Percentiles rank a stretch among this genome's conserved stretches.
phyloP scores from a whole-genome alignment of 2,329 filamentous ascomycete genomes.

The Lasiodiplodia sp. region DNA sequence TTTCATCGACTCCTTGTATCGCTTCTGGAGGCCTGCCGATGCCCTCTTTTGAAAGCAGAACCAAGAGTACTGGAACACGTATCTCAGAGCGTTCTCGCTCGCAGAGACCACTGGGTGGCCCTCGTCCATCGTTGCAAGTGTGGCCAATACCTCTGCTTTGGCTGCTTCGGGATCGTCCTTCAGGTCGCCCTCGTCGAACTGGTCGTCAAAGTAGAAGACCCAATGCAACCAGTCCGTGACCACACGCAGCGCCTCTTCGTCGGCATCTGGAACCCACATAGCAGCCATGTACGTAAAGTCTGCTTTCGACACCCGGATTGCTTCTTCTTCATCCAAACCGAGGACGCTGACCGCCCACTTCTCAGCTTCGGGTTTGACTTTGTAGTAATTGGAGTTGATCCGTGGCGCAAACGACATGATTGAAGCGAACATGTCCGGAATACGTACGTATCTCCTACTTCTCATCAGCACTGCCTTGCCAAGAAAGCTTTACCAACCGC shows the following conservation, averaged over 20 bases:
- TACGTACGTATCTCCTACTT: neutral
- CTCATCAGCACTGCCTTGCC: neutral
- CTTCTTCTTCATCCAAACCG: neutral
- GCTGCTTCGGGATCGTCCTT: neutral
- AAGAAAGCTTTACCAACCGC: no score
- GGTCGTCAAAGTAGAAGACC: slow-evolving; percentile 21
- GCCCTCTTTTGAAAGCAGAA: slow-evolving; percentile 6
- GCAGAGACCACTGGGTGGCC: neutral
- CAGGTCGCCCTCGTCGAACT: slow-evolving; percentile 12
- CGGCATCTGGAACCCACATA: slow-evolving; percentile 1
- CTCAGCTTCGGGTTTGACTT: neutral
- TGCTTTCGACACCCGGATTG: neutral
- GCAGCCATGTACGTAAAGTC: neutral
- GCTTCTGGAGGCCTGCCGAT: neutral
- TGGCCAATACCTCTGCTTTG: neutral
- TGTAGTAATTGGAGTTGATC: neutral
- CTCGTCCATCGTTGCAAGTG: slow-evolving; percentile 1
- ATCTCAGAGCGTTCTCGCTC: neutral
- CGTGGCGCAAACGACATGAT: slow-evolving; percentile 5
- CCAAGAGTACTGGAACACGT: slow-evolving; percentile 9
- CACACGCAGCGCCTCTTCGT: slow-evolving; percentile 11
- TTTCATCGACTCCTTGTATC: slow-evolving; percentile 13
- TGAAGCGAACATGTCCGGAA: slow-evolving; percentile 15
- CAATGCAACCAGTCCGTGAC: slow-evolving; percentile 11
- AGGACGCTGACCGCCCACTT: neutral